These are phyloP conservation scores for Colletotrichum musicola DNA, from an alignment of 2,329 filamentous ascomycete species.

Conservation along the genomic window DNA sequence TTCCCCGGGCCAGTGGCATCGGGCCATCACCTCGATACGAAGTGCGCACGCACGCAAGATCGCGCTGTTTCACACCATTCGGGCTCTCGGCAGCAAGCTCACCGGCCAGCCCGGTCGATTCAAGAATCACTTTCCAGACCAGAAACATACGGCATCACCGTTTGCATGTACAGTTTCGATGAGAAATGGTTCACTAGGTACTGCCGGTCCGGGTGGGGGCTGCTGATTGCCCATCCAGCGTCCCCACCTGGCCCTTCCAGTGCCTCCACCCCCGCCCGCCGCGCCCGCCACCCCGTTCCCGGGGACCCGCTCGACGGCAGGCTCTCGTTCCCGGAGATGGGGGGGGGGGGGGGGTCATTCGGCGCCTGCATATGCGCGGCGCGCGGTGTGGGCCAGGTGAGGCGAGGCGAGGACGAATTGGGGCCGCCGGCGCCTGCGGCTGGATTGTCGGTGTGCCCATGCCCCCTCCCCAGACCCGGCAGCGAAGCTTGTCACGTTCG, in stretches of 20 bases:
- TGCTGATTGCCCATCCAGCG: too few species aligned
- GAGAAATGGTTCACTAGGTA: too few species aligned
- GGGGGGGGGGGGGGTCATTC: constrained; percentile 15
- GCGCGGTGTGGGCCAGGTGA: constrained; percentile 11
- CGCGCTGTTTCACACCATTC: constrained; percentile 26
- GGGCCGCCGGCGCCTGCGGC: constrained; percentile 16
- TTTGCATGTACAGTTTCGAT: background rate
- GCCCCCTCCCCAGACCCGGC: background rate
- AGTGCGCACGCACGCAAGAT: constrained; percentile 17
- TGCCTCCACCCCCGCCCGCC: too few species aligned
- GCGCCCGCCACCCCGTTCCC: too few species aligned
- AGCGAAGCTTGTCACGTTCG: constrained; percentile 17
- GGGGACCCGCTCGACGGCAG: too few species aligned
- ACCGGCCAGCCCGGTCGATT: constrained; percentile 7
- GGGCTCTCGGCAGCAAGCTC: background rate
- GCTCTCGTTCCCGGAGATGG: too few species aligned
- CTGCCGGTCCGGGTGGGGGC: too few species aligned
- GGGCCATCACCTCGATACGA: constrained; percentile 15
- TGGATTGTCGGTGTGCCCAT: constrained; percentile 33
- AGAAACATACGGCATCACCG: background rate
- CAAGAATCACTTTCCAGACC: too few species aligned
- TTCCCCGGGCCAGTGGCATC: constrained; percentile 31
- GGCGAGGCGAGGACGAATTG: constrained; percentile 9
- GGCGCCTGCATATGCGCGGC: constrained; percentile 15
- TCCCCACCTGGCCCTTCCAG: too few species aligned